phyloP scores from a whole-genome alignment of 768 basidiomycete genomes.

The Stropharia rugosoannulata region DNA sequence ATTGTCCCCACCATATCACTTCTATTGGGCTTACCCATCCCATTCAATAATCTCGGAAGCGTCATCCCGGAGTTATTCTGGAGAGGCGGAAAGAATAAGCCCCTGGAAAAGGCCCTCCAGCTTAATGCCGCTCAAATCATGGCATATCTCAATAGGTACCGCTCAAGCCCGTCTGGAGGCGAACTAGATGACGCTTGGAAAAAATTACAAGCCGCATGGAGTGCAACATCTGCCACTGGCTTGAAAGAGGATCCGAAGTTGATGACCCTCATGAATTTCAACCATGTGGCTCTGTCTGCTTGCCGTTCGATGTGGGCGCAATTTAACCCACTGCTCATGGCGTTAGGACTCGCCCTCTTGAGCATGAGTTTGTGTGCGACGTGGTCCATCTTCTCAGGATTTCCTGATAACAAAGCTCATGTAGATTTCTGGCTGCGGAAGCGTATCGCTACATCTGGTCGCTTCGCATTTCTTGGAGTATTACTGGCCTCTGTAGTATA shows the following conservation, averaged over 20 bases:
- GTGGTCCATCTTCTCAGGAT: conserved; percentile 52
- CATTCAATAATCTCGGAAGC: conserved; percentile 92
- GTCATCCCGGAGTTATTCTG: conserved; percentile 92
- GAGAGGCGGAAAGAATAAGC: conserved; percentile 37
- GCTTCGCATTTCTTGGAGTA: conserved; percentile 36
- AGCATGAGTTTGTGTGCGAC: conserved; percentile 52
- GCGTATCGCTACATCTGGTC: conserved; percentile 29
- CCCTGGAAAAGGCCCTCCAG: conserved; percentile 59
- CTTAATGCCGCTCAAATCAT: conserved; percentile 77
- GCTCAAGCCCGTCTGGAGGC: conserved; percentile 60
- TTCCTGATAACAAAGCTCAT: conserved; percentile 34
- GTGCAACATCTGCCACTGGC: conserved; percentile 22
- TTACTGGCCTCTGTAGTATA: conserved; percentile 33
- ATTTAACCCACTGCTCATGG: conserved; percentile 81
- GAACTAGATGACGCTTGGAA: conserved; percentile 73
- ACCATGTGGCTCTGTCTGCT: conserved; percentile 57
- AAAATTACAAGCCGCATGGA: conserved; percentile 48
- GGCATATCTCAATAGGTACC: conserved; percentile 76
- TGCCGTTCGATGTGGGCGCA: conserved; percentile 94
- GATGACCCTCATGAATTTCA: conserved; percentile 49
- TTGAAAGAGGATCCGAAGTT: conserved; percentile 29
- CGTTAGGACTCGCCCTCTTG: conserved; percentile 66
- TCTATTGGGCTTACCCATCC: conserved; percentile 89
- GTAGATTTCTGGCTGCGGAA: conserved; percentile 44
- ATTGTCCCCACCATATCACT: conserved; percentile 86